Base-by-base conservation (phyloP, 257 asterid species). In the Leonotis leonurus region DNA sequence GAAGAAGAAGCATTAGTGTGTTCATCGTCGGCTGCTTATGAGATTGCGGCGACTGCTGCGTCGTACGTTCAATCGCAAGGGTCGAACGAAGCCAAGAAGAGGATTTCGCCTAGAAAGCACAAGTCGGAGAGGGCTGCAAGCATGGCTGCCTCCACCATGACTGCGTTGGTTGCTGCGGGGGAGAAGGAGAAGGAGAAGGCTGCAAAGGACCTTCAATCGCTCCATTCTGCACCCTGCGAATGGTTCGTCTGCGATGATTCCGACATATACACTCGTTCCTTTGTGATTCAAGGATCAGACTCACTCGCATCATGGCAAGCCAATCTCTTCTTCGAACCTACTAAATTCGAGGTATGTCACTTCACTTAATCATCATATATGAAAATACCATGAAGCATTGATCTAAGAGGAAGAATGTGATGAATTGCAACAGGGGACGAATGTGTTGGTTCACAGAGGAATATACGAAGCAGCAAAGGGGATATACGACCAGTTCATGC, bases 381-480 rank as follows among this genome's bases (percentile, higher is more conserved):
- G 5, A 33, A n/a, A n/a, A n/a, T n/a, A n/a, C n/a, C n/a, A n/a
- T 33, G 24, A 21, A 56, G 6, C 12, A 45, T 41, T 24, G 4
- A 67, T 18, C 65, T 60, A 20, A 43, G 46, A 30, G n/a, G n/a
- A n/a, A n/a, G n/a, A n/a, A n/a, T n/a, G 40, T 25, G 39, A 30
- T 32, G 10, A 49, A 4, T 1, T 69, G 32, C 25, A 32, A 29
- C 81, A 89, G 97, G 92, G 80, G 20, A 85, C 81, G 12, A 69
- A 82, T 64, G 96, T 79, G 68, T 73, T 88, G 37, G 95, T 88
- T 60, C 96, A 91, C 37, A 77, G 96, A 67, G 98, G 98, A 51
- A 91, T 88, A 20, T 90, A 90, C 57, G 96, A 90, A 78, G 98
- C 98, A 33, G 96, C 98, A 35, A 90, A 90, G 64, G 98, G 96